These are phyloP conservation scores for Amylocarpus encephaloides DNA, from an alignment of 2,329 filamentous ascomycete species.

Conservation along the genomic window DNA sequence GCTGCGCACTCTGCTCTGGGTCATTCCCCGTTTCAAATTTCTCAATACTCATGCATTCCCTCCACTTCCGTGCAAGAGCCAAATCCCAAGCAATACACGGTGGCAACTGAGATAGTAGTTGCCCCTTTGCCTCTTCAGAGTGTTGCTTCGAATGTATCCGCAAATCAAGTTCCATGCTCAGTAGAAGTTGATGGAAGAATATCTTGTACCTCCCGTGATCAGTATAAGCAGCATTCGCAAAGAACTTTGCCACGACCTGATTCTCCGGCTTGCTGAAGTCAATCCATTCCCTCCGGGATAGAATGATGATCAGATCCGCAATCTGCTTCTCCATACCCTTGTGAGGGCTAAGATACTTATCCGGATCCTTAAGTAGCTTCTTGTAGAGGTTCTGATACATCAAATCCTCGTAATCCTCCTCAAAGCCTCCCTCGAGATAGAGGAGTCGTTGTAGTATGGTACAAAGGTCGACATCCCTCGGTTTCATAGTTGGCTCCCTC, in stretches of 20 bases:
- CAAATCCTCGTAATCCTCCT: constrained; percentile 49
- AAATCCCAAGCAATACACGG: constrained; percentile 67
- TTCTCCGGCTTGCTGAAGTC: constrained; percentile 65
- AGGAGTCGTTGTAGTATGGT: constrained; percentile 53
- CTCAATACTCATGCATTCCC: constrained; percentile 62
- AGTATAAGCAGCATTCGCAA: constrained; percentile 52
- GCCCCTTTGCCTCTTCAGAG: constrained; percentile 56
- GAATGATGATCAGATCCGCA: constrained; percentile 61
- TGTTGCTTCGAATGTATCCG: constrained; percentile 60
- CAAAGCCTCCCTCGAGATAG: constrained; percentile 50
- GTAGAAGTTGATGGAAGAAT: constrained; percentile 72
- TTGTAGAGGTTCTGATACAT: constrained; percentile 61
- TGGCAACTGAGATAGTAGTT: constrained; percentile 58
- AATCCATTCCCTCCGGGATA: constrained; percentile 65
- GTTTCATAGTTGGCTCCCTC: constrained; percentile 50
- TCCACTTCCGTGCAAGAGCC: constrained; percentile 67
- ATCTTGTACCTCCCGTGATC: constrained; percentile 49
- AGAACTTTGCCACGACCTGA: constrained; percentile 68
- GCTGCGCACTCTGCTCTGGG: constrained; percentile 42
- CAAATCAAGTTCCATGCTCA: constrained; percentile 65
- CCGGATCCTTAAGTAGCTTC: constrained; percentile 61
- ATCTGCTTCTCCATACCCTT: constrained; percentile 65
- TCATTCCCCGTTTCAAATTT: constrained; percentile 46
- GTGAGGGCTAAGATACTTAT: constrained; percentile 54
- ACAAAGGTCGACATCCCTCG: constrained; percentile 54